Base-by-base conservation (phyloP, 306 rosid species). In the Vicia sativa region DNA sequence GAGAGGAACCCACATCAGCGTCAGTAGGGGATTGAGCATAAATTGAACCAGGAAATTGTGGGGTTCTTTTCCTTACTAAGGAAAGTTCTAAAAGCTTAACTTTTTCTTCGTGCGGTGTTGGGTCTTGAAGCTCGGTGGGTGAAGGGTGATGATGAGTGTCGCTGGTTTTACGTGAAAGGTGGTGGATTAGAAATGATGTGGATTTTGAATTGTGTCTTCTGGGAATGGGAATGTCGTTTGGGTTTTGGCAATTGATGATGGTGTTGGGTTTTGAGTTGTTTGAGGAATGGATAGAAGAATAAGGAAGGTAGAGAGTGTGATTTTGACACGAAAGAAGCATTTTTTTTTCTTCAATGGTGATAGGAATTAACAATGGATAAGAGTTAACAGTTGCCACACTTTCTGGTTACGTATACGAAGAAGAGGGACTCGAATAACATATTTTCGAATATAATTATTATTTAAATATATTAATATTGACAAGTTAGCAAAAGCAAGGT, bases 31-130 rank as follows among this genome's bases (percentile, higher is more conserved):
- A 89, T 57, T 89, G 96, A 68, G 71, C 89, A 45, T 88, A 87
- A 39, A 92, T 84, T 31, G 98, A 92, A 35, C 96, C 98, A 1
- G 98, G 98, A 76, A 87, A 92, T 48, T 90, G 96, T 48, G 96
- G 98, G 55, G 96, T 87, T 44, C 96, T 83, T 21, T 79, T 88
- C 28, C 84, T 76, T 0, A 90, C 95, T 34, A 92, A 92, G 14
- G 98, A 84, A 71, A 88, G 93, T 21, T 92, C 95, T 19, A 92
- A 73, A 77, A 89, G 70, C 62, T 82, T 75, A 0, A 84, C 73
- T 39, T 82, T 84, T 42, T 89, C 87, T 13, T 79, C 80, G 5
- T 76, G 73, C 7, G 90, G 78, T 41, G 77, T 52, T 21, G 80
- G 43, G 73, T 65, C 80, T 62, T 65, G 79, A 25, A 78, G 72